Percentiles rank a stretch among this genome's conserved stretches.
These are phyloP conservation scores for Coniella lustricola DNA, from an alignment of 2,329 filamentous ascomycete species.

Conservation along the genomic window DNA sequence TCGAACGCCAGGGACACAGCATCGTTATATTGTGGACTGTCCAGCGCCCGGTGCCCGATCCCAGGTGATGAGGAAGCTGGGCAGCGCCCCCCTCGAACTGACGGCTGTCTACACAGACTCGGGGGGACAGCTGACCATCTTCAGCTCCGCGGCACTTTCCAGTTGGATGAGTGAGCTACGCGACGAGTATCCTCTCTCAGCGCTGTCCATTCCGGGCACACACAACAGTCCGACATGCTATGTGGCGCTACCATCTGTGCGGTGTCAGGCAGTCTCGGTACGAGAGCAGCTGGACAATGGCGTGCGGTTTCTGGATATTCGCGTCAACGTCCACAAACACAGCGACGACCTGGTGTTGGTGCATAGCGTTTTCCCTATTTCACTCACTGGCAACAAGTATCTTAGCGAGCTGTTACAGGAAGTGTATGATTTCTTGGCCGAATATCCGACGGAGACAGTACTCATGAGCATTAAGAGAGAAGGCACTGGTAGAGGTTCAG, in stretches of 20 bases:
- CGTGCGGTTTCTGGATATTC: slow-evolving; percentile 88
- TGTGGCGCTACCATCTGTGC: slow-evolving; percentile 80
- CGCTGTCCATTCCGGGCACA: slow-evolving; percentile 86
- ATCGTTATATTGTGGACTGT: slow-evolving; percentile 66
- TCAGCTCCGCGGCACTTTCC: slow-evolving; percentile 62
- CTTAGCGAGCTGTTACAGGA: slow-evolving; percentile 66
- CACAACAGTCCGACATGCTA: slow-evolving; percentile 89
- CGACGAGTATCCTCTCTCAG: slow-evolving; percentile 65
- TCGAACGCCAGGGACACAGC: slow-evolving; percentile 44
- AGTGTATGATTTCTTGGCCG: slow-evolving; percentile 67
- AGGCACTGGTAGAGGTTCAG: slow-evolving; percentile 71
- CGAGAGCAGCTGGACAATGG: slow-evolving; percentile 78
- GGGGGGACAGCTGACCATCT: slow-evolving; percentile 53
- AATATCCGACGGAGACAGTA: slow-evolving; percentile 73
- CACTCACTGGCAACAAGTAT: slow-evolving; percentile 72
- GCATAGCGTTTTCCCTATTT: slow-evolving; percentile 83
- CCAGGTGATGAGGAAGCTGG: slow-evolving; percentile 17
- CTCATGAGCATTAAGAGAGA: slow-evolving; percentile 88
- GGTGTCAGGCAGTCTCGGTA: slow-evolving; percentile 79
- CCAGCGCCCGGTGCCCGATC: slow-evolving; percentile 56
- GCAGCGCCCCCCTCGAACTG: slow-evolving; percentile 39
- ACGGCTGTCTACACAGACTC: slow-evolving; percentile 59
- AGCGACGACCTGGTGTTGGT: slow-evolving; percentile 72
- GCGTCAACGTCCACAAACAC: slow-evolving; percentile 51
- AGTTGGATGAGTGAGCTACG: slow-evolving; percentile 76